Conservation (phyloP, 2,329 filamentous ascomycete species). For the Verticillium nubilum region DNA sequence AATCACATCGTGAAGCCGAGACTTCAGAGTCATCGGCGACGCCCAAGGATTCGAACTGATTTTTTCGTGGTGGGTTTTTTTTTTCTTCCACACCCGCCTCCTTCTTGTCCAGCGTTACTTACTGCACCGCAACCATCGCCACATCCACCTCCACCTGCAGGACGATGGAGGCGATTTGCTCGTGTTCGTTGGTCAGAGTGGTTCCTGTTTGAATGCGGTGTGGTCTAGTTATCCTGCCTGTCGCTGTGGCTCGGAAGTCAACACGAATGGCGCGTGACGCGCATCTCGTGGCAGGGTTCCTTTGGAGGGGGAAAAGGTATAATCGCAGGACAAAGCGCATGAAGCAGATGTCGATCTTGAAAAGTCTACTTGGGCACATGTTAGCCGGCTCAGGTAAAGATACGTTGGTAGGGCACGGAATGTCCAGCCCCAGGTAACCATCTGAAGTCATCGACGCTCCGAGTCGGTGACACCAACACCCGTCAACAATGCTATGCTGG, state of each 20-base stretch:
- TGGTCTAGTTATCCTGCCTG: background rate
- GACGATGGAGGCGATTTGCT: background rate
- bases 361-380: background rate
- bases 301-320: background rate
- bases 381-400: background rate
- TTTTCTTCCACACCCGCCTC: background rate
- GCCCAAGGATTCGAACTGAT: background rate
- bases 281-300: background rate
- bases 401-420: background rate
- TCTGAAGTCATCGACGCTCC: background rate
- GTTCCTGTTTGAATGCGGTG: background rate
- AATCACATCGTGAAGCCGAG: background rate
- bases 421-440: background rate
- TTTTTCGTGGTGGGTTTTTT: background rate
- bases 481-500: background rate
- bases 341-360: background rate
- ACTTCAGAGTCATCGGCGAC: background rate
- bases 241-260: background rate
- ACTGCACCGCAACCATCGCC: background rate
- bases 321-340: background rate
- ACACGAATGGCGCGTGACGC: background rate
- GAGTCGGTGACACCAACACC: background rate
- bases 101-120: background rate
- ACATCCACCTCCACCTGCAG: background rate
- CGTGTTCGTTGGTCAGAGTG: background rate